Conservation (phyloP, 2,329 filamentous ascomycete genomes). For the Alternaria arbusti region DNA sequence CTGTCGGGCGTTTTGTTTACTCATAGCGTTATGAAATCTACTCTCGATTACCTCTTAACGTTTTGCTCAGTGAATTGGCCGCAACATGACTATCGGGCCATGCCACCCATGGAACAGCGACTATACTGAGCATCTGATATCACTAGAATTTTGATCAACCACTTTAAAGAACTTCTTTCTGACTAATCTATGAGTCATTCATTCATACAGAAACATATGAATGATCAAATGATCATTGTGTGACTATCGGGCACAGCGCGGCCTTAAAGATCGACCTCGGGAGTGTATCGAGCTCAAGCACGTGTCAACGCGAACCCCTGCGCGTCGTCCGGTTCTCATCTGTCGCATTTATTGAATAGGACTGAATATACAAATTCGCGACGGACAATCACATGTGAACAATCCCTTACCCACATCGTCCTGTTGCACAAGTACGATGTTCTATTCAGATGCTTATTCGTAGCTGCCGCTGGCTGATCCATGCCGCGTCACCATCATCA, state of each 20-base stretch:
- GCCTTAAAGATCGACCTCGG: not conserved
- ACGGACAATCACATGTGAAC: not conserved
- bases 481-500: conserved; percentile 3
- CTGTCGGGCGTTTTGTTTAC: not conserved
- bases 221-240: too few species aligned
- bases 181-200: too few species aligned
- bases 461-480: conserved; percentile 1
- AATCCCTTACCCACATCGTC: not conserved
- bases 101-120: too few species aligned
- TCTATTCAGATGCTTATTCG: not conserved
- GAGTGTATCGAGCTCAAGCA: conserved; percentile 2
- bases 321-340: not conserved
- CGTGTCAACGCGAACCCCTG: conserved; percentile 8
- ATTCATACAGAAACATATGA: too few species aligned
- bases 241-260: not conserved
- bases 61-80: not conserved
- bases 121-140: too few species aligned
- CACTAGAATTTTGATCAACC: too few species aligned
- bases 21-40: not conserved
- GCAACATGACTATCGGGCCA: not conserved
- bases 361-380: too few species aligned
- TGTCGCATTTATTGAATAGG: not conserved
- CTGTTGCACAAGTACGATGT: not conserved
- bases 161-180: too few species aligned
- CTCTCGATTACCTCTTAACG: not conserved